These are phyloP conservation scores for Populus davidiana DNA, from an alignment of 345 rosid genomes.

Conservation along the genomic window DNA sequence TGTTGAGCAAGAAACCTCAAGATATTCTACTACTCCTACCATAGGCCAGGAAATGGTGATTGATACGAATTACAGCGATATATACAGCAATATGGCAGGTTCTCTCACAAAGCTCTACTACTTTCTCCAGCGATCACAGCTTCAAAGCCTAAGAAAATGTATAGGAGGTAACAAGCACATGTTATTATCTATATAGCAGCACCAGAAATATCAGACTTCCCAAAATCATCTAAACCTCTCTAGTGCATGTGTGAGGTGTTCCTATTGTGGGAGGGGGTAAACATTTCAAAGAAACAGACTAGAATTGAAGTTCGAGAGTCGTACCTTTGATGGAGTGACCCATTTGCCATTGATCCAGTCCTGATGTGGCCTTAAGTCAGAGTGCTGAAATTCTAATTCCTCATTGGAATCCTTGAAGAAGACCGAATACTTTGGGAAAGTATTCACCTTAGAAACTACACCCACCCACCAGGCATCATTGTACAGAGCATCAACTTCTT, in stretches of 20 bases:
- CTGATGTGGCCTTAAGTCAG: constrained; percentile 65
- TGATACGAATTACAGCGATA: not conserved
- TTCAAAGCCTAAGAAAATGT: not conserved
- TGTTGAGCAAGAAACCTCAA: not conserved
- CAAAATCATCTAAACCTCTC: not conserved
- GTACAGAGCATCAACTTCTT: constrained; percentile 75
- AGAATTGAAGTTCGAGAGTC: not conserved
- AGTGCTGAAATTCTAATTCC: constrained; percentile 49
- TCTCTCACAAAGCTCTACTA: not conserved
- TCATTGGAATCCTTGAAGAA: constrained; percentile 50
- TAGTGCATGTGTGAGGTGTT: not conserved
- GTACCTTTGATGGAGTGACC: constrained; percentile 49
- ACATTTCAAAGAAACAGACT: not conserved
- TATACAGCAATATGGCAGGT: not conserved
- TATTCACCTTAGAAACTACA: constrained; percentile 47
- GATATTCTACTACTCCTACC: not conserved
- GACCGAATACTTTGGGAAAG: constrained; percentile 45
- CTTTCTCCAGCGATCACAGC: constrained; percentile 8
- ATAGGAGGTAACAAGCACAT: not conserved
- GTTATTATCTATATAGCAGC: not conserved
- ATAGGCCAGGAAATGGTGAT: not conserved
- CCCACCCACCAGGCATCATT: constrained; percentile 96
- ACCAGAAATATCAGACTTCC: not conserved
- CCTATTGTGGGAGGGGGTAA: not conserved
- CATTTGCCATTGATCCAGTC: constrained; percentile 80